Conservation (phyloP, 768 basidiomycete genomes). For the Leccinum rimulosum region DNA sequence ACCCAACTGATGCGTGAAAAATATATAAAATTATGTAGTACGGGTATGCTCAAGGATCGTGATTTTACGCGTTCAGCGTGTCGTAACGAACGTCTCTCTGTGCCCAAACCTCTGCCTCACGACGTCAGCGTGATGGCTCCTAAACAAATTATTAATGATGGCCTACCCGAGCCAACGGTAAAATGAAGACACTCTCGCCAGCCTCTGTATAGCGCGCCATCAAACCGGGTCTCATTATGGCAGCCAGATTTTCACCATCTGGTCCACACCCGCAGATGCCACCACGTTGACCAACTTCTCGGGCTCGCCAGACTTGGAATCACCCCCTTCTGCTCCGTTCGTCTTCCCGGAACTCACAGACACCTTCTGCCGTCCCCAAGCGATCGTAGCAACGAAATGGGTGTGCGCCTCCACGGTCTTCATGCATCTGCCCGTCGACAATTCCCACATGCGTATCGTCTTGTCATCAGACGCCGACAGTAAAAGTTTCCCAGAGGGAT, state of each 20-base stretch:
- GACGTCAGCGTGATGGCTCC: slow-evolving; percentile 7
- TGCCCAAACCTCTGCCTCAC: slow-evolving; percentile 2
- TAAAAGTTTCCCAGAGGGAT: slow-evolving; percentile 85
- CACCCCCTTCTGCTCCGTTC: slow-evolving; percentile 37
- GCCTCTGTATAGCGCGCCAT: slow-evolving; percentile 8
- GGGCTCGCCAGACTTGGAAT: slow-evolving; percentile 30
- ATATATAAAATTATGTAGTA: slow-evolving; percentile 34
- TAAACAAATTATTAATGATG: background rate
- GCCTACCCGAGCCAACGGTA: slow-evolving; percentile 18
- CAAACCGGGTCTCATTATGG: slow-evolving; percentile 37
- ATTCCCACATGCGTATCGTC: slow-evolving; percentile 87
- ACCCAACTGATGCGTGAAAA: background rate
- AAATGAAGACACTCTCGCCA: slow-evolving; percentile 17
- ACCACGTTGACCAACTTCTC: slow-evolving; percentile 70
- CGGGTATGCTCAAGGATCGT: slow-evolving; percentile 38
- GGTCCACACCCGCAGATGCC: slow-evolving; percentile 67
- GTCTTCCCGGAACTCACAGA: slow-evolving; percentile 40
- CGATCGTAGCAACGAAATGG: slow-evolving; percentile 77
- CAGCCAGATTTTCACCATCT: slow-evolving; percentile 63
- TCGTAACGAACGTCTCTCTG: slow-evolving; percentile 26
- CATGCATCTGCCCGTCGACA: slow-evolving; percentile 78
- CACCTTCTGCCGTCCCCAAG: slow-evolving; percentile 68
- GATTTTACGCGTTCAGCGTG: slow-evolving; percentile 21
- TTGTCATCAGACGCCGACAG: slow-evolving; percentile 93
- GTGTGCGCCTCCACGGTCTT: slow-evolving; percentile 87